Percentiles rank a stretch among this genome's conserved stretches.
Conservation (phyloP, 73 alveolate genomes). For the Durusdinium trenchii region DNA sequence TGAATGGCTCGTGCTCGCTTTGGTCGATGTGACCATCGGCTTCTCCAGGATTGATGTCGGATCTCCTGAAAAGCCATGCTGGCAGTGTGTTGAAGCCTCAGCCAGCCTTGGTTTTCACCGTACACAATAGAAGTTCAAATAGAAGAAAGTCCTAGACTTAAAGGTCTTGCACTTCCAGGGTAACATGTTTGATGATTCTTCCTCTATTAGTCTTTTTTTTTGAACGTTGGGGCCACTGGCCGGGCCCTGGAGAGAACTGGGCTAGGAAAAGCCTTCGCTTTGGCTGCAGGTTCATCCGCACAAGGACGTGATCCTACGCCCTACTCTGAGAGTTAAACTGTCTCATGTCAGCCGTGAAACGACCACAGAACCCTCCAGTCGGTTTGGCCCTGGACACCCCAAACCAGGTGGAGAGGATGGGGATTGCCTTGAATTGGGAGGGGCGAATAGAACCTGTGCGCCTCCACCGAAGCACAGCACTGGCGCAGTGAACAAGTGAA, state of each 20-base stretch:
- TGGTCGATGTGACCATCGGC: too few relatives aligned
- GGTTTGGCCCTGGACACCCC: neutral
- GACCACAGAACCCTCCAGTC: neutral
- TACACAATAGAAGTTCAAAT: neutral
- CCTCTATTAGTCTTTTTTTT: neutral
- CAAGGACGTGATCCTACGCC: conserved; percentile 59
- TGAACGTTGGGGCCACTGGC: neutral
- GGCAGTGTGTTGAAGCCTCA: conserved; percentile 55
- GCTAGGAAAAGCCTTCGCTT: neutral
- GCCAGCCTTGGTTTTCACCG: neutral
- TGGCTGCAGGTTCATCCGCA: conserved; percentile 73
- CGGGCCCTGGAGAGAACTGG: too few relatives aligned
- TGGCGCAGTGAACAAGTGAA: neutral
- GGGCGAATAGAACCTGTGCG: conserved; percentile 34
- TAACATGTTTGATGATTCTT: neutral
- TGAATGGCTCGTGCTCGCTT: neutral
- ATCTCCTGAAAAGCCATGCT: conserved; percentile 47
- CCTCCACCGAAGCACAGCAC: neutral
- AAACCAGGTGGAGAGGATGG: neutral
- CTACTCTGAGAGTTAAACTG: neutral
- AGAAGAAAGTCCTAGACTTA: neutral
- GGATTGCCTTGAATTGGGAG: conserved; percentile 24
- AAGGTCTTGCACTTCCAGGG: neutral
- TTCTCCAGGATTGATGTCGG: conserved; percentile 46
- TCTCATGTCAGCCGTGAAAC: neutral